Base-by-base conservation (phyloP, 1,139 yeast genomes). In the Taphrina confusa region DNA sequence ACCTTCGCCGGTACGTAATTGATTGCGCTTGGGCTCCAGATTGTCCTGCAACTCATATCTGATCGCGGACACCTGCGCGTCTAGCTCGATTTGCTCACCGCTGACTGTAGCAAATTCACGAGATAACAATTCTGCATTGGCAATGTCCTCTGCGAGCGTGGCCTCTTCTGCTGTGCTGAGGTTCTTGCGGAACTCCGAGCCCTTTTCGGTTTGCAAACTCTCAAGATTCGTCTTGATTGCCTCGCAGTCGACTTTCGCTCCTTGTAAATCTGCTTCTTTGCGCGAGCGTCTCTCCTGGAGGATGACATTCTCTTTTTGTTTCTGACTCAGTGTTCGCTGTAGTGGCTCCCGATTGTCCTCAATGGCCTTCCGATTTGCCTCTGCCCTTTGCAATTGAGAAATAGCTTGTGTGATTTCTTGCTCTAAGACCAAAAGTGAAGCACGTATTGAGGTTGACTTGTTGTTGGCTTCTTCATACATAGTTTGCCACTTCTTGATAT, bases 11-110 rank as follows among this genome's bases (percentile, higher is more conserved):
- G 23, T 27, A 5, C 18, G 6, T n/a, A 74, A 65, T 51, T 71
- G 73, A 46, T 73, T 71, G 20, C 73, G 66, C 60, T 77, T 77
- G 31, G 82, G 81, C 36, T 75, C 70, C 33, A 82, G 74, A 59
- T 80, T 84, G 50, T 83, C 83, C 14, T 75, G 72, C 54, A 88
- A 71, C 65, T 85, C 90, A 3, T 87, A 78, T 59, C 81, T 82
- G 27, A 81, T 69, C 3, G 74, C 72, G 1, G 82, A 78, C n/a
- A 81, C 72, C 20, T 74, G 73, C 5, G 82, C 73, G 62, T 85
- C 87, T 20, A 82, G 65, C 5, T 74, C 78, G 1, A 81, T 72
- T 27, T 83, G 72, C 54, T 76, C 69, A 8, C 76, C 77, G 0
- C 79, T 78, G 0, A 80, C 69, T 2, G 70, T 67, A 63, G 78